Evolutionary conservation across 2,329 filamentous ascomycete species (phyloP).

Genomic region (Fusarium camptoceras): DNA sequence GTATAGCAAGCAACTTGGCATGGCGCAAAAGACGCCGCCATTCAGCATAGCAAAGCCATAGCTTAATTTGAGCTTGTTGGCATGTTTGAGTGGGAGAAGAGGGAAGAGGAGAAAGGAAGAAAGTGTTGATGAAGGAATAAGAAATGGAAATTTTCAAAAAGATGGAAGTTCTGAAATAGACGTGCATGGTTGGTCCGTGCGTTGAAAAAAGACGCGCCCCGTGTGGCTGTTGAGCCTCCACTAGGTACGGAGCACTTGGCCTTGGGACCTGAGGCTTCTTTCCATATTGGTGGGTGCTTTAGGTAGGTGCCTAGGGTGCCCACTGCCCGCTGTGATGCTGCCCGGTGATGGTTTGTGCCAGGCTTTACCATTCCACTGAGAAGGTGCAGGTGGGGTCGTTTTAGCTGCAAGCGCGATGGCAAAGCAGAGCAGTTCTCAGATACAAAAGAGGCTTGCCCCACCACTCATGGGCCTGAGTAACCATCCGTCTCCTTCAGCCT

Average conservation of each 20-base stretch:
- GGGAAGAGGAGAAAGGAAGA: not conserved
- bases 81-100: slow-evolving; percentile 1
- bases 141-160: slow-evolving; percentile 41
- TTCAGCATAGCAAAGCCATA: not conserved
- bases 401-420: slow-evolving; percentile 29
- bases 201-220: slow-evolving; percentile 20
- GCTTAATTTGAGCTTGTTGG: not conserved
- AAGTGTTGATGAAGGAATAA: slow-evolving; percentile 42
- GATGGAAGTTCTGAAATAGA: slow-evolving; percentile 45
- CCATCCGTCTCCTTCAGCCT: slow-evolving; percentile 40
- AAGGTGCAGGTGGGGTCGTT: slow-evolving; percentile 24
- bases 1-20: slow-evolving; percentile 19
- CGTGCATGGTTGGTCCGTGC: slow-evolving; percentile 40
- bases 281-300: not conserved
- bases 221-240: slow-evolving; percentile 20
- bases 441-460: slow-evolving; percentile 50
- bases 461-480: slow-evolving; percentile 46
- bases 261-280: slow-evolving; percentile 27
- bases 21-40: not conserved
- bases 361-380: slow-evolving; percentile 12
- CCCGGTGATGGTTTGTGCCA: not conserved
- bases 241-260: not conserved
- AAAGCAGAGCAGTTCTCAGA: slow-evolving; percentile 30
- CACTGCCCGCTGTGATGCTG: not conserved
- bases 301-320: not conserved